These are phyloP conservation scores for Ambrosia trifida DNA, from an alignment of 129 eudicot genomes.

Conservation along the genomic window DNA sequence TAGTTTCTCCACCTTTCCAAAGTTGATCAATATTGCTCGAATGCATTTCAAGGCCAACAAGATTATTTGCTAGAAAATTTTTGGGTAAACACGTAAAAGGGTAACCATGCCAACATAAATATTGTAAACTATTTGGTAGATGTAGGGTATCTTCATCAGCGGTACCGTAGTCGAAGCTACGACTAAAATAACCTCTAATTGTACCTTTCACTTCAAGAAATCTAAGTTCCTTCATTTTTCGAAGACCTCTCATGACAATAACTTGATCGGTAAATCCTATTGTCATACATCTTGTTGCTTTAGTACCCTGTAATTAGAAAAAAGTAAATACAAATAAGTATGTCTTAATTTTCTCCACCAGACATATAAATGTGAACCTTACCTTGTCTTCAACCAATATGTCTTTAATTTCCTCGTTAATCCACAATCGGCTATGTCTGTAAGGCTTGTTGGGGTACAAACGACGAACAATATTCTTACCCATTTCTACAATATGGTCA, in stretches of 20 bases:
- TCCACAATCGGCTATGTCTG: neutral
- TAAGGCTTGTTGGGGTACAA: neutral
- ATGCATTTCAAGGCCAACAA: neutral
- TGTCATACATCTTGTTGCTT: neutral
- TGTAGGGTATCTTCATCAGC: neutral
- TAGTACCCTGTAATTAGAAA: neutral
- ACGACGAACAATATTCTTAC: neutral
- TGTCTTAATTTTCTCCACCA: neutral
- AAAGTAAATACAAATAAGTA: neutral
- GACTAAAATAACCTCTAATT: too few relatives aligned
- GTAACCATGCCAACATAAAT: neutral
- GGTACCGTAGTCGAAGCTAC: too few relatives aligned
- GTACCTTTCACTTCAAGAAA: neutral
- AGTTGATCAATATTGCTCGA: neutral
- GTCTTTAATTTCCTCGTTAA: too few relatives aligned
- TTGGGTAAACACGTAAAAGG: neutral
- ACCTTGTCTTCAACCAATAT: neutral
- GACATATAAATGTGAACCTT: neutral
- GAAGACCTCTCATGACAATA: slow-evolving; percentile 7
- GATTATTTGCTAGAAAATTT: neutral
- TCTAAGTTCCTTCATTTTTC: slow-evolving; percentile 15
- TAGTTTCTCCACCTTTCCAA: neutral
- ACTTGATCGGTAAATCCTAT: neutral
- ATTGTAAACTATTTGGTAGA: neutral
- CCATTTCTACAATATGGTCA: slow-evolving; percentile 1